Evolutionary conservation across 2,329 filamentous ascomycete species (phyloP).

Genomic region (Pseudocercospora pini-densiflorae): DNA sequence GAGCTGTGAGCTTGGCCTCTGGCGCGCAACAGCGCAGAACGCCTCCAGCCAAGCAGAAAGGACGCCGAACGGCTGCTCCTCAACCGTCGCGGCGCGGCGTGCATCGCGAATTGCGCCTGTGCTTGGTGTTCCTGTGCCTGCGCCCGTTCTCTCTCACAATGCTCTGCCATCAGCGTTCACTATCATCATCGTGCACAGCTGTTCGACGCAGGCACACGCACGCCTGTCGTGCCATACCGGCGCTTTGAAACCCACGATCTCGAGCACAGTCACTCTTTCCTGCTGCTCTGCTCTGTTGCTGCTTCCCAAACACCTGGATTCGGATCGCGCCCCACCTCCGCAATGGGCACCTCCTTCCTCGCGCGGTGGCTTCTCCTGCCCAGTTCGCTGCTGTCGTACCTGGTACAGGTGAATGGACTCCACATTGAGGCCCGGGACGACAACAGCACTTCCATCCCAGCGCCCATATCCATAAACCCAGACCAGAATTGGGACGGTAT

Average conservation of each 20-base stretch:
- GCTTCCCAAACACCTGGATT: background rate
- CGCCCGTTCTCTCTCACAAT: no score
- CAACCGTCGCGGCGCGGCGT: background rate
- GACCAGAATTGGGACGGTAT: conserved; percentile 57
- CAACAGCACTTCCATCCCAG: conserved; percentile 20
- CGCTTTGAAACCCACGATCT: background rate
- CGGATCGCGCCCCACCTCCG: conserved; percentile 4
- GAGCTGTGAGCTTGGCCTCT: background rate
- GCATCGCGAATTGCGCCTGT: background rate
- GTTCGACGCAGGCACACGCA: background rate
- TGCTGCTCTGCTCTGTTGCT: background rate
- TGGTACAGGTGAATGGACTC: conserved; percentile 16
- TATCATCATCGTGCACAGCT: background rate
- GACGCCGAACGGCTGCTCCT: background rate
- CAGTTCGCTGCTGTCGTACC: conserved; percentile 28
- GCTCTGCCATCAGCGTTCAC: no score
- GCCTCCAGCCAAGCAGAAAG: background rate
- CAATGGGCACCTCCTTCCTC: conserved; percentile 19
- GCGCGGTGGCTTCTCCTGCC: conserved; percentile 30
- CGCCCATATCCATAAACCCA: conserved; percentile 36
- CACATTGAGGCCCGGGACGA: conserved; percentile 22
- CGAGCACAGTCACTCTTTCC: background rate
- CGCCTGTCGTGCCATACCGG: conserved; percentile 1
- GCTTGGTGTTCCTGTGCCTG: background rate
- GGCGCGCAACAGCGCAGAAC: background rate